Evolutionary conservation across 306 rosid genomes (phyloP).

Genomic region (Trifolium dubium): DNA sequence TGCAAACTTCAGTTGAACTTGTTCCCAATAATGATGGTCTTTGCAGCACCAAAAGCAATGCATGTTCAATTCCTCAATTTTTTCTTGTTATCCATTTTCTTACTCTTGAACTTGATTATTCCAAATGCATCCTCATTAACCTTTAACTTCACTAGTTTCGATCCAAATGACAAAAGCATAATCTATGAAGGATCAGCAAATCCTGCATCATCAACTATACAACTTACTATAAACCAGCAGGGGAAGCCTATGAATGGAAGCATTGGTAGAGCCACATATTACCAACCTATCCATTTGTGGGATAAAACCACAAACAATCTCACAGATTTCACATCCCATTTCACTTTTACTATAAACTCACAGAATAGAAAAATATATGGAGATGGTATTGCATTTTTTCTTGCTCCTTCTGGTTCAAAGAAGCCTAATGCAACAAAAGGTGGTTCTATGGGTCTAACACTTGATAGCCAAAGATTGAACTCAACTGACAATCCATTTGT

Average conservation of each 20-base stretch:
- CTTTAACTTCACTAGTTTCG: conserved; percentile 36
- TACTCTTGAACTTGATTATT: conserved; percentile 27
- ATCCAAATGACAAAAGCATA: conserved; percentile 4
- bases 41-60: conserved; percentile 5
- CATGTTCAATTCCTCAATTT: background rate
- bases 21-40: background rate
- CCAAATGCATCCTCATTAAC: conserved; percentile 30
- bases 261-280: conserved; percentile 48
- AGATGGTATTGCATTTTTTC: conserved; percentile 59
- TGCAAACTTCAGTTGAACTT: background rate
- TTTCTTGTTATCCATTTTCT: conserved; percentile 3
- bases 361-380: background rate
- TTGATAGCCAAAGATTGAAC: background rate
- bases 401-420: conserved; percentile 40
- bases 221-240: conserved; percentile 2
- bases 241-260: background rate
- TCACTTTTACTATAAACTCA: conserved; percentile 48
- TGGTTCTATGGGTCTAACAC: conserved; percentile 42
- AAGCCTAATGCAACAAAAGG: conserved; percentile 22
- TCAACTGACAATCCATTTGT: conserved; percentile 44
- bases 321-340: conserved; percentile 53
- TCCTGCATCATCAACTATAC: background rate
- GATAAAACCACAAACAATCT: conserved; percentile 41
- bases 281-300: conserved; percentile 46
- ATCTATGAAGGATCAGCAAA: conserved; percentile 3